Evolutionary conservation across 352 stramenopile genomes (phyloP).

Genomic region (Phytopythium cucurbitacearum): DNA sequence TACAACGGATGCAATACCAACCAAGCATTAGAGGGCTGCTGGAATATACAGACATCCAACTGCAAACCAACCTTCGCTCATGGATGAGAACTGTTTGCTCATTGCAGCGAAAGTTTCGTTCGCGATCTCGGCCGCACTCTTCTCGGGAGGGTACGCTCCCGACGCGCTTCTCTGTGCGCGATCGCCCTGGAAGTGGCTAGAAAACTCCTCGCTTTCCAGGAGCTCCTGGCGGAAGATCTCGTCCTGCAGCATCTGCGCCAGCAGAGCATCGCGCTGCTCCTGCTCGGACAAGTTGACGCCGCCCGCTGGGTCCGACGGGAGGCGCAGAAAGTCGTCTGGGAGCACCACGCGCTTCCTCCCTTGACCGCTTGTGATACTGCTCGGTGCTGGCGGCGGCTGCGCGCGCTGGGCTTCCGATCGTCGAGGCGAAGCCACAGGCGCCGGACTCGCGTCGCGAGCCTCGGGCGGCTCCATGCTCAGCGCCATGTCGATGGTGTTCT

Average conservation of each 20-base stretch:
- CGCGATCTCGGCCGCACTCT: conserved; percentile 63
- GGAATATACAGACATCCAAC: not conserved
- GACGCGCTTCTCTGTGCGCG: conserved; percentile 11
- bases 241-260: conserved; percentile 81
- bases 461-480: conserved; percentile 61
- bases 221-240: conserved; percentile 81
- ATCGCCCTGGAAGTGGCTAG: conserved; percentile 55
- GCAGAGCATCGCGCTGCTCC: conserved; percentile 59
- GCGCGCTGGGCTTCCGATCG: conserved; percentile 8
- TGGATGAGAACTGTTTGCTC: conserved; percentile 64
- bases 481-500: conserved; percentile 71
- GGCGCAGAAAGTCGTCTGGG: conserved; percentile 66
- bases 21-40: conserved; percentile 2
- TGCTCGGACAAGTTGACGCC: conserved; percentile 41
- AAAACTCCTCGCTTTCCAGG: conserved; percentile 65
- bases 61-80: conserved; percentile 58
- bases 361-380: conserved; percentile 7
- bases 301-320: conserved; percentile 29
- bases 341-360: conserved; percentile 27
- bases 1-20: conserved; percentile 7
- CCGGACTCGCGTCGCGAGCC: not conserved
- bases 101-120: conserved; percentile 67
- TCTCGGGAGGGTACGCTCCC: conserved; percentile 34
- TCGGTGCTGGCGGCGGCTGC: conserved; percentile 7
- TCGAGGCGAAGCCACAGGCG: conserved; percentile 7